Percentiles rank a stretch among this genome's conserved stretches.
phyloP scores from a whole-genome alignment of 352 stramenopile species.

The Sclerospora graminicola region DNA sequence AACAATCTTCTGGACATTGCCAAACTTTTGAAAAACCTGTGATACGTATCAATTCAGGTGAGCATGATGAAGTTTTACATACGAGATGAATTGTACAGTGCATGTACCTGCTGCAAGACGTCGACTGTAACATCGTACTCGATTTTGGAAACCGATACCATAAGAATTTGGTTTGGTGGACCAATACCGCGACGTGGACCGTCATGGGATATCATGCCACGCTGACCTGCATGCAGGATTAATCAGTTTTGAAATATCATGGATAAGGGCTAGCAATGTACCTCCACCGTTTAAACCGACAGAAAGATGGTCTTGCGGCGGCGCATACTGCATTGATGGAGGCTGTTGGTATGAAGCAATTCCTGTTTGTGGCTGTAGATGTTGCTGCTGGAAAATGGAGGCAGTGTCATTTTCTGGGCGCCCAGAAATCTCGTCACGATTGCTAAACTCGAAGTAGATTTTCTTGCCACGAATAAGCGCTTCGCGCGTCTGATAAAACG shows the following conservation, averaged over 20 bases:
- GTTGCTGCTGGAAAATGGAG: slow-evolving; percentile 20
- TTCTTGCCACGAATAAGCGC: slow-evolving; percentile 69
- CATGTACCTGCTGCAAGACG: slow-evolving; percentile 54
- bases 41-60: not conserved
- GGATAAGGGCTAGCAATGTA: slow-evolving; percentile 1
- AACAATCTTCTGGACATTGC: slow-evolving; percentile 73
- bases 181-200: slow-evolving; percentile 25
- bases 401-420: slow-evolving; percentile 18
- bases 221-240: slow-evolving; percentile 6
- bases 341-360: slow-evolving; percentile 14
- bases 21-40: slow-evolving; percentile 76
- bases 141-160: slow-evolving; percentile 74
- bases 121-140: slow-evolving; percentile 78
- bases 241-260: not conserved
- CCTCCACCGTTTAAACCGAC: slow-evolving; percentile 9
- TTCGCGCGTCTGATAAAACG: slow-evolving; percentile 69
- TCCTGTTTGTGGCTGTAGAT: slow-evolving; percentile 10
- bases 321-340: slow-evolving; percentile 12
- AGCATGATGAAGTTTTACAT: not conserved
- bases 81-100: not conserved
- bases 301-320: slow-evolving; percentile 10
- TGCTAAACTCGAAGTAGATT: slow-evolving; percentile 71
- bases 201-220: slow-evolving; percentile 12
- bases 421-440: slow-evolving; percentile 48
- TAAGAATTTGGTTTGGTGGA: slow-evolving; percentile 55